phyloP scores from a whole-genome alignment of 2,329 filamentous ascomycete species.

The Ophiostoma ulmi region DNA sequence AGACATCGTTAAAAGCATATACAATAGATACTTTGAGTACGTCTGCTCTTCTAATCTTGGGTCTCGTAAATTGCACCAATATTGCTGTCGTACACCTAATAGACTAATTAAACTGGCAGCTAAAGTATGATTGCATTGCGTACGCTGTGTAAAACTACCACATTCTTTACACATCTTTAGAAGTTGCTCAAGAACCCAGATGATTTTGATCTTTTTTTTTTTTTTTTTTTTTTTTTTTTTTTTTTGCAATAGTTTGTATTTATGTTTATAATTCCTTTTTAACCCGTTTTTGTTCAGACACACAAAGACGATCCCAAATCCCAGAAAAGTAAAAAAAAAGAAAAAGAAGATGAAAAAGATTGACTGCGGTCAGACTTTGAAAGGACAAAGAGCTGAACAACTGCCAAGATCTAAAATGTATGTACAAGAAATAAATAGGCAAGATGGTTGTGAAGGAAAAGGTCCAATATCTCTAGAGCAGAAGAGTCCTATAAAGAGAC shows the following conservation, averaged over 20 bases:
- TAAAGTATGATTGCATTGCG: neutral
- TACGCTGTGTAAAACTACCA: neutral
- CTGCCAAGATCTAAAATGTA: slow-evolving; percentile 12
- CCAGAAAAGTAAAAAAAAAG: neutral
- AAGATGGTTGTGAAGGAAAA: slow-evolving; percentile 16
- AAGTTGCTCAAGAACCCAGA: too few relatives aligned
- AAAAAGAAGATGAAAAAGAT: neutral
- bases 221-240: neutral
- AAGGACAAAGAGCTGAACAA: neutral
- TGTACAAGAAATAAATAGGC: slow-evolving; percentile 13
- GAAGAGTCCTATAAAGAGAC: neutral
- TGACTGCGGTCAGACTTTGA: neutral
- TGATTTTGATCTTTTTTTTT: neutral
- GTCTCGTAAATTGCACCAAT: neutral
- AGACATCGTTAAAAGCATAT: neutral
- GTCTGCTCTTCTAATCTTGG: neutral
- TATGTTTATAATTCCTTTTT: slow-evolving; percentile 8
- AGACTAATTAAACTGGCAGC: neutral
- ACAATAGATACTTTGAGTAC: neutral
- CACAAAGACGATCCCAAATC: slow-evolving; percentile 7
- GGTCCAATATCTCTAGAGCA: neutral
- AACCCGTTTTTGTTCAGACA: slow-evolving; percentile 2
- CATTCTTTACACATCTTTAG: neutral
- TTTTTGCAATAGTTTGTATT: neutral
- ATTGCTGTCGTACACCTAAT: neutral